A percentile compares a stretch with the other conserved stretches of the same genome.
These are phyloP conservation scores for Borovskyia barvae DNA, from an alignment of 208 protist species.

Conservation along the genomic window DNA sequence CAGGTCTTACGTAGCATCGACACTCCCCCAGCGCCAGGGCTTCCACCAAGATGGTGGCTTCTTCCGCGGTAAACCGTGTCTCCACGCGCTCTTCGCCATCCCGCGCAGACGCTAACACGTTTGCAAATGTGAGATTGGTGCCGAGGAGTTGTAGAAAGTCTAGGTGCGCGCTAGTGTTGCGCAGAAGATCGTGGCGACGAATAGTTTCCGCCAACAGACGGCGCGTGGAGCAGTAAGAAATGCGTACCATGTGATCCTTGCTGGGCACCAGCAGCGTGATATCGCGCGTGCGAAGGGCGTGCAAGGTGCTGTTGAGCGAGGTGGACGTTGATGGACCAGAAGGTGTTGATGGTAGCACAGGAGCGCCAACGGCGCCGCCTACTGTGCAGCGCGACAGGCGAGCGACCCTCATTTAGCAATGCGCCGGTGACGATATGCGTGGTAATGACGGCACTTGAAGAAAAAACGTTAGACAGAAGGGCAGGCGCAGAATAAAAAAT, in stretches of 20 bases:
- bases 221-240: conserved; percentile 50
- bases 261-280: conserved; percentile 54
- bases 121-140: conserved; percentile 65
- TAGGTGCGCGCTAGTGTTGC: conserved; percentile 24
- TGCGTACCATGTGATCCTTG: conserved; percentile 36
- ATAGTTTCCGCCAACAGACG: conserved; percentile 55
- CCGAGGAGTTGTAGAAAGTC: conserved; percentile 58
- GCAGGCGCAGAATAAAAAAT: no score
- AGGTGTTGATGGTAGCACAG: no score
- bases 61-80: conserved; percentile 42
- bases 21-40: conserved; percentile 78
- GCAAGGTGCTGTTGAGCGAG: conserved; percentile 13
- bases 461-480: no score
- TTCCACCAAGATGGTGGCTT: conserved; percentile 55
- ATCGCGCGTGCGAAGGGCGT: conserved; percentile 59
- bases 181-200: conserved; percentile 48
- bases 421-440: neutral
- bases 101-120: conserved; percentile 54
- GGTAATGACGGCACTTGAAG: neutral
- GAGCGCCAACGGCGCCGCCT: neutral
- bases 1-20: conserved; percentile 41
- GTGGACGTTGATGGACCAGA: no score
- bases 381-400: neutral
- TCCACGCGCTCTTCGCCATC: conserved; percentile 78
- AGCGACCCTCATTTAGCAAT: neutral